Evolutionary conservation across 495 filamentous ascomycete species (phyloP), one percentile per base, ranked within the genome.

Genomic region (Daldinia grandis): DNA sequence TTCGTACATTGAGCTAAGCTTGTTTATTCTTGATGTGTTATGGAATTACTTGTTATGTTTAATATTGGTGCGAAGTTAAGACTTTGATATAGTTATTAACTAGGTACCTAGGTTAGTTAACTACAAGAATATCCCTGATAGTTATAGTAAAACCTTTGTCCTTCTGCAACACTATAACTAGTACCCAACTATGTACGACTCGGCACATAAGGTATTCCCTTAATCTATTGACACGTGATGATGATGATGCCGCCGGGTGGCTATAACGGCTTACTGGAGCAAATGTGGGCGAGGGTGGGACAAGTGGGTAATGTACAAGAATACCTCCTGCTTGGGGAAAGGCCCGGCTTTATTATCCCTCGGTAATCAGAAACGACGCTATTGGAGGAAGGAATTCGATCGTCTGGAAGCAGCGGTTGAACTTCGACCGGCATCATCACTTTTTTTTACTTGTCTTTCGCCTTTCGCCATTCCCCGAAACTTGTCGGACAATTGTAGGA

Each of bases 351-450:
- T 75, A 67, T 77, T 73, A 68, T 77, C 69, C 76, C 76, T 78
- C 76, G 76, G 76, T 76, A 78, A 78, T 78, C 74, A 78, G 72
- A 67, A 59, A 64, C 27, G 55, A 75, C 58, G 72, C 74, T 71
- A 78, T 78, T 78, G 76, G 75, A 66, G 54, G 25, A 70, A 24
- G 17, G 54, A 57, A 37, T 53, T 71, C 65, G 66, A 76, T 72
- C 66, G 67, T 58, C 59, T 71, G 61, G 59, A 59, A 74, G 75
- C 70, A 71, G 62, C 70, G 73, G 70, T 69, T 65, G 66, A 77
- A 77, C 72, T 68, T 77, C 56, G 70, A 27, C 66, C 62, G 59
- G 67, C 73, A 77, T 76, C 75, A 76, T 77, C 68, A 68, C 61
- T 66, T 65, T 68, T 60, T 64, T 71, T 56, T 58, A 3, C 62